phyloP scores from a whole-genome alignment of 2,329 filamentous ascomycete species.

The Akanthomyces uredinophilus region DNA sequence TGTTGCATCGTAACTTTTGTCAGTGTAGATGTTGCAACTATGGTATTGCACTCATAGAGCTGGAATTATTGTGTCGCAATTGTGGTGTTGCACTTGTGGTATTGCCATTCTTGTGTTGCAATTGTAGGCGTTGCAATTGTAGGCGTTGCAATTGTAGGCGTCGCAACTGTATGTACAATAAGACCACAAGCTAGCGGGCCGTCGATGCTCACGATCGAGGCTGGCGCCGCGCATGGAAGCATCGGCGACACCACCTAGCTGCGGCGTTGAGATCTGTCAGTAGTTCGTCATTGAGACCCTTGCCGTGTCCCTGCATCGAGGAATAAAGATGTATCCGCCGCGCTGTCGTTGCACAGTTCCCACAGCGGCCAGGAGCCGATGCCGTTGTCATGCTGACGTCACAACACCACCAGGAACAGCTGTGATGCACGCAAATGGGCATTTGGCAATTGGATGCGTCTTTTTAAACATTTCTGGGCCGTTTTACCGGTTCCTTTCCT shows the following conservation, averaged over 20 bases:
- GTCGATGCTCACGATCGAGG: no score
- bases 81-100: no score
- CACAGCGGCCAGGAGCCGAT: not conserved
- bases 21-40: no score
- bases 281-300: not conserved
- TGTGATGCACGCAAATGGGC: not conserved
- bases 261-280: not conserved
- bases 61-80: no score
- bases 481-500: not conserved
- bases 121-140: no score
- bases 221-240: no score
- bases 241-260: not conserved
- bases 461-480: not conserved
- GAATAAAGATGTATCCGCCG: not conserved
- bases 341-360: not conserved
- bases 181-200: no score
- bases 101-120: no score
- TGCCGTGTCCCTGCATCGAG: not conserved
- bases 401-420: not conserved
- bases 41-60: no score
- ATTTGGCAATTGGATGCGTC: constrained; percentile 9
- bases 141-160: not conserved
- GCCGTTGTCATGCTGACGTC: constrained; percentile 13
- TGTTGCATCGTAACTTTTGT: no score
- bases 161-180: no score